Base-by-base conservation (phyloP, 257 asterid species). In the Petunia secreta region DNA sequence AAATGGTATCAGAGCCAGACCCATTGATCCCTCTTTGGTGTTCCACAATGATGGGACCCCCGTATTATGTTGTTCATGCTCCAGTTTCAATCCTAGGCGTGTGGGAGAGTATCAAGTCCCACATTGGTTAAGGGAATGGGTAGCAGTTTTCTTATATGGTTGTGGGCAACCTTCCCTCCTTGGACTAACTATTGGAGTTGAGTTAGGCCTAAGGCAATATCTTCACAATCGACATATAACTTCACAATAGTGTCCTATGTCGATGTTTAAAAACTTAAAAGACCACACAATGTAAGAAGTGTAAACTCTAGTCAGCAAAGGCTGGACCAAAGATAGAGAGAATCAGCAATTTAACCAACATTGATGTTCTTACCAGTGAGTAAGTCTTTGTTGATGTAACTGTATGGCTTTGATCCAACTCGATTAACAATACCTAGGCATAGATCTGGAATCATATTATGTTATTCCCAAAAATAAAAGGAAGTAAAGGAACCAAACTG, bases 181-280 rank as follows among this genome's bases (percentile, higher is more conserved):
- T n/a, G n/a, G n/a, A n/a, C n/a, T n/a, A n/a, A n/a, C n/a, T n/a
- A n/a, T n/a, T n/a, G n/a, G n/a, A n/a, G n/a, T n/a, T n/a, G n/a
- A n/a, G n/a, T n/a, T n/a, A n/a, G n/a, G n/a, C n/a, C n/a, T n/a
- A n/a, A n/a, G n/a, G n/a, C n/a, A n/a, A n/a, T n/a, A n/a, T n/a
- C n/a, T n/a, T n/a, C n/a, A n/a, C n/a, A n/a, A 9, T 63, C 37
- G 69, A 36, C 69, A 63, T 37, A 63, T 63, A 63, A 39, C 69
- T 10, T 63, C n/a, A 36, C 44, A 63, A 37, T 37, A 9, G 37
- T 37, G 38, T 38, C 44, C 65, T 3, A 8, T 6, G 65, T 60
- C 65, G 25, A 10, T 67, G 52, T 8, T 43, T 41, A n/a, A 2
- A 41, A 41, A 67, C 15, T 41, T 0, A n/a, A 4, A 41, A 67